Evolutionary conservation across 805 yeast species (phyloP), one percentile per base, ranked within the genome.

Genomic region (Nakazawaea wickerhamii): DNA sequence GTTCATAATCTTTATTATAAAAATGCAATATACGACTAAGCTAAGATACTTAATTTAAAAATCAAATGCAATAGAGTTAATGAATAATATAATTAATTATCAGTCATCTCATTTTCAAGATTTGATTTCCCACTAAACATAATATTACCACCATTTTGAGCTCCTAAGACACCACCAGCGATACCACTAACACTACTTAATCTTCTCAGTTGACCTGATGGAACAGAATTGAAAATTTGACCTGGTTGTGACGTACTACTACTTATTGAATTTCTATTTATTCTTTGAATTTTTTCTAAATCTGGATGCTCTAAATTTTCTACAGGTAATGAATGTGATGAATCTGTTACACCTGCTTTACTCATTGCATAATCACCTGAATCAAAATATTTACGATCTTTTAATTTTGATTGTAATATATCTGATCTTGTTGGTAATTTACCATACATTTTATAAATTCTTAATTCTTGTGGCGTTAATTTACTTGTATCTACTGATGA

Each of bases 291-390:
- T 55, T 73, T 70, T 50, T 77, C 82, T 33, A 78, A 77, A 46
- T 73, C 72, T 4, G 81, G 80, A 45, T 70, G 71, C 36, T 64
- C 65, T 56, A 74, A 54, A 2, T 65, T 61, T 10, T 64, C 67
- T 17, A 43, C 43, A 11, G 43, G 46, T 5, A 27, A 7, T 8
- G 43, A 34, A 60, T 57, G 11, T 22, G 41, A 37, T 20, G 22
- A 15, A 17, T 43, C 43, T 5, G 64, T 61, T 10, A 68, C 67
- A 6, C 87, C 87, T 2, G 80, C 85, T 59, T 71, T 81, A 52
- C 79, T 84, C 73, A 89, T 75, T 9, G 96, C 96, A 61, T 89
- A 89, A 63, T 89, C 97, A 8, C 96, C 96, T 48, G 95, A 84
- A 57, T 89, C 97, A 55, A 89, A 90, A 61, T 84, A 89, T 66